Evolutionary conservation across 257 asterid species (phyloP).

Genomic region (Catharanthus roseus): DNA sequence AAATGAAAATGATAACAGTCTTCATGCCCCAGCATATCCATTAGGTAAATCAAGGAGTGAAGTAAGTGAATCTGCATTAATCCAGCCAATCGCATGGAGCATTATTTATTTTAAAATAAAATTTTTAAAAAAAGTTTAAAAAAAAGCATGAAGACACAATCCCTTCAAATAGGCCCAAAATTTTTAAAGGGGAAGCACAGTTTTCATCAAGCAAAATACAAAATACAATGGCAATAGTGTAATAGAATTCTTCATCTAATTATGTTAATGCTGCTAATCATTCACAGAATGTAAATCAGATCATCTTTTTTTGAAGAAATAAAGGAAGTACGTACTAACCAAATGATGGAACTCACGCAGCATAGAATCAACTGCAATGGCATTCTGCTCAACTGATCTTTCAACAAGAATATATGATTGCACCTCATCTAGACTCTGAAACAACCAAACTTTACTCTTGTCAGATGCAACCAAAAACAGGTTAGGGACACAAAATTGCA

Average conservation of each 20-base stretch:
- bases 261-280: background rate
- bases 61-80: background rate
- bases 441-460: slow-evolving; percentile 16
- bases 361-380: slow-evolving; percentile 24
- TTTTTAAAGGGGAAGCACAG: background rate
- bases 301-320: background rate
- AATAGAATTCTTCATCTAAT: background rate
- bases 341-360: slow-evolving; percentile 41
- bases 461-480: slow-evolving; percentile 2
- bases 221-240: background rate
- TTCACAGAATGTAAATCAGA: background rate
- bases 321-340: slow-evolving; percentile 44
- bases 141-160: background rate
- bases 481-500: background rate
- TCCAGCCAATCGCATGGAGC: background rate
- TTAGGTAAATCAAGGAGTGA: background rate
- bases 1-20: background rate
- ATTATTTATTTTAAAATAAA: too few relatives aligned
- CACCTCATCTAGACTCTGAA: slow-evolving; percentile 87
- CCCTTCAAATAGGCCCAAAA: background rate
- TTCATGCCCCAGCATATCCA: background rate
- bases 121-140: too few relatives aligned
- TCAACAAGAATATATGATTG: slow-evolving; percentile 75
- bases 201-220: background rate
- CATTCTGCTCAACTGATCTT: slow-evolving; percentile 48